A percentile compares a stretch with the other conserved stretches of the same genome.
Evolutionary conservation across 2,329 filamentous ascomycete genomes (phyloP).

Genomic region (Aspergillus sclerotialis): DNA sequence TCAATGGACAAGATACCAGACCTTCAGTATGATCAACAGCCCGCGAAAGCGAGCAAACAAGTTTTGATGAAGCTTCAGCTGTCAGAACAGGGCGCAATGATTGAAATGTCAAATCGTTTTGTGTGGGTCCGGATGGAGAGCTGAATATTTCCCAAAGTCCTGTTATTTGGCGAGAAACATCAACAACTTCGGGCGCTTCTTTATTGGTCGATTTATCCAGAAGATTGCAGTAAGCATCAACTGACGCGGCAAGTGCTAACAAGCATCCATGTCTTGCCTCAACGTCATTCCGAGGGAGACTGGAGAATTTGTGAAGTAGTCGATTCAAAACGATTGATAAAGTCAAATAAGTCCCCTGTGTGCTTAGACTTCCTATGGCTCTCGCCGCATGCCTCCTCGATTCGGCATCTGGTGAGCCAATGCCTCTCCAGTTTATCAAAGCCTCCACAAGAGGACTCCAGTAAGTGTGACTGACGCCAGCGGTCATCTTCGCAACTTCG

Average conservation of each 20-base stretch:
- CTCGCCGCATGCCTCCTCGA: constrained; percentile 66
- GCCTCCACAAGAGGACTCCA: constrained; percentile 64
- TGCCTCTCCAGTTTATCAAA: constrained; percentile 77
- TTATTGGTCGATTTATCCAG: constrained; percentile 10
- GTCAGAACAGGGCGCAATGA: constrained; percentile 35
- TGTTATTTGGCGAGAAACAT: constrained; percentile 21
- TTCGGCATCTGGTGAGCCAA: constrained; percentile 68
- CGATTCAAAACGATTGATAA: constrained; percentile 25
- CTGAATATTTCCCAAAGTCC: constrained; percentile 33
- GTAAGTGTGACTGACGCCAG: constrained; percentile 57
- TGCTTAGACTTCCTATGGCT: constrained; percentile 53
- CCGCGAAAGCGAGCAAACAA: constrained; percentile 32
- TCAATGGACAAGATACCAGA: constrained; percentile 10
- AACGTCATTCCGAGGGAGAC: constrained; percentile 32
- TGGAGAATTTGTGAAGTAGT: constrained; percentile 26
- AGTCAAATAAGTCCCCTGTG: constrained; percentile 23
- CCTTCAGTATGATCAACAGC: constrained; percentile 11
- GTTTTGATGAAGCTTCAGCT: constrained; percentile 33
- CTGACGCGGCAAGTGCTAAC: constrained; percentile 31
- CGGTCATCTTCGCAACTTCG: constrained; percentile 64
- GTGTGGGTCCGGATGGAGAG: constrained; percentile 24
- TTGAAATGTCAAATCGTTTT: constrained; percentile 34
- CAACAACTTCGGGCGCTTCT: constrained; percentile 14
- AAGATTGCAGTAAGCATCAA: constrained; percentile 25
- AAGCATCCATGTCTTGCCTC: constrained; percentile 40